A percentile compares a stretch with the other conserved stretches of the same genome.
Conservation (phyloP, 495 filamentous ascomycete genomes). For the Neurospora sp. region DNA sequence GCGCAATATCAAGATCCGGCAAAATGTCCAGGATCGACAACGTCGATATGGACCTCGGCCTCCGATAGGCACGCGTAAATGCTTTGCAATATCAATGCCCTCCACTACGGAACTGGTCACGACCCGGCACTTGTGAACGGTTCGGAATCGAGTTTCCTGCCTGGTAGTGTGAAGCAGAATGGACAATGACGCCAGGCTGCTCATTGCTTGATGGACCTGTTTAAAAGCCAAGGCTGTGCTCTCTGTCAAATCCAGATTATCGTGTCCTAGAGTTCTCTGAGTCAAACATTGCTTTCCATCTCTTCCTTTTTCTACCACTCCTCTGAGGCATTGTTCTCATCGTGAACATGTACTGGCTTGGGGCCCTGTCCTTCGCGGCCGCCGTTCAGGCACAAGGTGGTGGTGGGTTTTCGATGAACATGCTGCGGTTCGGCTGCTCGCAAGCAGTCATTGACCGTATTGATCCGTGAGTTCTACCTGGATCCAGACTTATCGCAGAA, state of each 20-base stretch:
- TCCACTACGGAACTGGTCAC: neutral
- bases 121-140: constrained; percentile 2
- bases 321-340: neutral
- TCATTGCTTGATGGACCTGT: neutral
- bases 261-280: neutral
- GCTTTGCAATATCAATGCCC: neutral
- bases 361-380: constrained; percentile 20
- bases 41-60: neutral
- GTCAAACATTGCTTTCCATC: neutral
- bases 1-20: neutral
- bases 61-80: constrained; percentile 4
- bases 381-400: constrained; percentile 24
- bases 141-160: neutral
- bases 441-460: constrained; percentile 32
- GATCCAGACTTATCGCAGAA: too few species aligned
- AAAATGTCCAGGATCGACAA: constrained; percentile 4
- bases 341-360: constrained; percentile 25
- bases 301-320: accelerated
- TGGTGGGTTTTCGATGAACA: constrained; percentile 16
- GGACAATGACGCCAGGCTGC: neutral
- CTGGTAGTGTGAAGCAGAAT: neutral
- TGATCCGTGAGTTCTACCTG: constrained; percentile 18
- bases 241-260: neutral
- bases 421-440: constrained; percentile 36
- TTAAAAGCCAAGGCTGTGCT: neutral